Percentiles rank a stretch among this genome's conserved stretches.
Conservation (phyloP, 2,329 filamentous ascomycete species). For the Taxawa tesnikishii region DNA sequence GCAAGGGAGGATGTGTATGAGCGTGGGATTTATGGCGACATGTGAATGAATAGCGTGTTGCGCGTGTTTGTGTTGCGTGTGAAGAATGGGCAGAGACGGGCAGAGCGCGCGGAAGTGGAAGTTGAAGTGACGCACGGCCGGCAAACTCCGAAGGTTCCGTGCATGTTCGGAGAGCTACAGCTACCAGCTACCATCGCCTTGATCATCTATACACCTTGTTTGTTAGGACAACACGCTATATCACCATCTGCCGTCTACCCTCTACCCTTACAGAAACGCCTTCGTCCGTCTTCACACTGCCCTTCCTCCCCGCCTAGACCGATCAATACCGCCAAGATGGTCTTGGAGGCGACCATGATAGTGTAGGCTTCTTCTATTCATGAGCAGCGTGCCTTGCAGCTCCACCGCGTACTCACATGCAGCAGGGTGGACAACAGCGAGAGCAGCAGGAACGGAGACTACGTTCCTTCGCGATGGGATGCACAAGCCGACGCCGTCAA, state of each 20-base stretch:
- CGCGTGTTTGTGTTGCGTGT: conserved; percentile 4
- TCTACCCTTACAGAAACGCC: not conserved
- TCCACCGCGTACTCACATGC: conserved; percentile 14
- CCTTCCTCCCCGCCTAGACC: no score
- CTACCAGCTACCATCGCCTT: not conserved
- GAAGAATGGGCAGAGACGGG: no score
- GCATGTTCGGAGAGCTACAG: no score
- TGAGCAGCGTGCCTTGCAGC: conserved; percentile 5
- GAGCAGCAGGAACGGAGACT: conserved; percentile 93
- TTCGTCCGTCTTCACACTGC: not conserved
- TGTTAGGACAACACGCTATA: no score
- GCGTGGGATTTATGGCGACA: no score
- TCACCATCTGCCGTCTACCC: no score
- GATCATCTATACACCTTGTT: not conserved
- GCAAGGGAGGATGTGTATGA: no score
- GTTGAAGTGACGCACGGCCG: no score
- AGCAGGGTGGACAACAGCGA: conserved; percentile 91
- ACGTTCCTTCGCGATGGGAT: conserved; percentile 83
- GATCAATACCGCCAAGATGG: conserved; percentile 56
- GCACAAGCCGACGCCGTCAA: conserved; percentile 91
- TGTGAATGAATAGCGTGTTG: no score
- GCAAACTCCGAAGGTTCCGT: no score
- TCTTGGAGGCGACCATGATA: conserved; percentile 98
- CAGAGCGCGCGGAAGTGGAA: no score
- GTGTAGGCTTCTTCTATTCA: conserved; percentile 37